Percentiles rank a stretch among this genome's conserved stretches.
Conservation (phyloP, 2,329 filamentous ascomycete species). For the Plenodomus biglobosus region DNA sequence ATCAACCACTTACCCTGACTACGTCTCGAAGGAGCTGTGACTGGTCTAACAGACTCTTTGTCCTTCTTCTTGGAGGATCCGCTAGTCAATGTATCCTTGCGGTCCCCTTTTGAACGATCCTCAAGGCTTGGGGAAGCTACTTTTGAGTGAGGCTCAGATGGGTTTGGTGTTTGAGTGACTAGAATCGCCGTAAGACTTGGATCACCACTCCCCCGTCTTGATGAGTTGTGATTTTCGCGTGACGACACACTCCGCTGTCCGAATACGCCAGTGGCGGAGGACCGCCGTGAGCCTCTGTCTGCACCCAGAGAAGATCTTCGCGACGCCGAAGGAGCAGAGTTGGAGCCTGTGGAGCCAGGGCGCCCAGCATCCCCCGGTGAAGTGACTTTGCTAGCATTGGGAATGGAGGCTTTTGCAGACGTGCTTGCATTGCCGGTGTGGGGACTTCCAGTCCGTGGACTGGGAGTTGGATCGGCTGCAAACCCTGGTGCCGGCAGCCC, state of each 20-base stretch:
- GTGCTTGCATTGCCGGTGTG: slow-evolving; percentile 9
- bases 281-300: slow-evolving; percentile 34
- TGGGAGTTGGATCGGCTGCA: slow-evolving; percentile 35
- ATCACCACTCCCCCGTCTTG: slow-evolving; percentile 43
- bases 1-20: slow-evolving; percentile 35
- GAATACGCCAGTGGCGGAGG: slow-evolving; percentile 29
- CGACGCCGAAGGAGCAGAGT: slow-evolving; percentile 24
- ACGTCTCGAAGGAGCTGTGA: slow-evolving; percentile 41
- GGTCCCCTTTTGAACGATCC: slow-evolving; percentile 23
- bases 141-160: slow-evolving; percentile 25
- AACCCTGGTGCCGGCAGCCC: slow-evolving; percentile 26
- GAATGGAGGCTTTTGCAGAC: background rate
- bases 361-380: slow-evolving; percentile 23
- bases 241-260: slow-evolving; percentile 22
- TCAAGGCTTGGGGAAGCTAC: slow-evolving; percentile 15
- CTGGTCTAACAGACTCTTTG: slow-evolving; percentile 29
- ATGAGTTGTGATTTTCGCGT: slow-evolving; percentile 39
- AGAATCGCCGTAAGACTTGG: slow-evolving; percentile 45
- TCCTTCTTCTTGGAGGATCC: slow-evolving; percentile 33
- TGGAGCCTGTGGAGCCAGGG: slow-evolving; percentile 33
- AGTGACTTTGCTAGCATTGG: slow-evolving; percentile 10
- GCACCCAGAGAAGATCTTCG: slow-evolving; percentile 34
- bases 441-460: slow-evolving; percentile 36
- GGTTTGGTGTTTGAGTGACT: slow-evolving; percentile 42
- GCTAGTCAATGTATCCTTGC: slow-evolving; percentile 36